These are phyloP conservation scores for Eucalyptus globulus DNA, from an alignment of 345 rosid genomes.

Conservation along the genomic window DNA sequence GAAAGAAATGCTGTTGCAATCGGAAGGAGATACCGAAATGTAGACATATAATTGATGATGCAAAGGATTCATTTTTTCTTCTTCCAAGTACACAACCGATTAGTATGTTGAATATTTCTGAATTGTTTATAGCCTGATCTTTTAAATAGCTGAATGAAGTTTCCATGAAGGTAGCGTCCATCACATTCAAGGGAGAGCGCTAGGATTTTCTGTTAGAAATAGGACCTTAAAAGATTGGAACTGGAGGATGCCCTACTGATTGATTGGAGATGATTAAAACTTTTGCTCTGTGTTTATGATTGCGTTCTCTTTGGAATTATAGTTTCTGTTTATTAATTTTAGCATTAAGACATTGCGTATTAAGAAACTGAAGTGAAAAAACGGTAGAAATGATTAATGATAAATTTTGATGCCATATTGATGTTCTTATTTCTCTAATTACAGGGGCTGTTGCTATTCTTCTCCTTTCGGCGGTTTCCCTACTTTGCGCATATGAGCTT, in stretches of 20 bases:
- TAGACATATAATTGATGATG: neutral
- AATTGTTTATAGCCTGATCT: neutral
- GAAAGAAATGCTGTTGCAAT: neutral
- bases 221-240: neutral
- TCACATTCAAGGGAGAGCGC: neutral
- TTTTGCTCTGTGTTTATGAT: neutral
- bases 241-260: neutral
- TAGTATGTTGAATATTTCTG: neutral
- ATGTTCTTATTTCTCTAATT: slow-evolving; percentile 1
- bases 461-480: slow-evolving; percentile 88
- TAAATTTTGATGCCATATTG: neutral
- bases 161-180: neutral
- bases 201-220: neutral
- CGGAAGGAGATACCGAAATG: neutral
- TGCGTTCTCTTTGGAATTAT: neutral
- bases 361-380: neutral
- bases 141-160: neutral
- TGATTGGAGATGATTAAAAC: neutral
- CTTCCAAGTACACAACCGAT: neutral
- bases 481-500: slow-evolving; percentile 94
- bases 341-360: neutral
- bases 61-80: neutral
- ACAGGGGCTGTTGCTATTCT: slow-evolving; percentile 97
- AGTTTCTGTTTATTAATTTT: neutral
- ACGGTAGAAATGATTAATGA: neutral